Base-by-base conservation (phyloP, 169 alveolate species). In the Plasmodium malariae region DNA sequence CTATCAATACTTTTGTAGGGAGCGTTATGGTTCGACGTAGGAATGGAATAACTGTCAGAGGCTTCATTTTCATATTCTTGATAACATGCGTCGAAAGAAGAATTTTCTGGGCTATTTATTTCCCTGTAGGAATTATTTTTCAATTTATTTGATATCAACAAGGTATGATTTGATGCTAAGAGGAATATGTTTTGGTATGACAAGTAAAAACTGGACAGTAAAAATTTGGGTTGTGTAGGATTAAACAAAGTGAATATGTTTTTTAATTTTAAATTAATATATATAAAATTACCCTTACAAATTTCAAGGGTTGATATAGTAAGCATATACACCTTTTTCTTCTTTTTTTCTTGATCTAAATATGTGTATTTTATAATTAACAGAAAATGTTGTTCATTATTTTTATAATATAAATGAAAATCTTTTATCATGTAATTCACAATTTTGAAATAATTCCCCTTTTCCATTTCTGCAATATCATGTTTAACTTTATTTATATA, bases 211-310 rank as follows among this genome's bases (percentile, higher is more conserved):
- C 48, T 57, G 19, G 92, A 86, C 32, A 86, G 70, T 14, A 86
- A 28, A 49, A 86, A 49, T 12, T 86, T 69, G 3, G 26, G 32
- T 19, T 70, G 34, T 6, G 40, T 24, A 9, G 92, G 85, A 70
- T 71, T 57, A 59, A 86, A 86, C 68, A 86, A 86, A 3, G 92
- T 86, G 34, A 69, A 70, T 76, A 86, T 86, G 21, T 86, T 63
- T 43, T 69, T 86, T 63, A 86, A 60, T 14, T 57, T 48, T 6
- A 86, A 43, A 17, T 54, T 86, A 5, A 86, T 19, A 36, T 86
- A 86, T 2, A 70, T 70, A 43, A 70, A 86, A 6, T 45, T 70
- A 1, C 40, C 78, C 11, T 69, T 86, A 40, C 74, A 72, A 69
- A 86, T 86, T 43, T 86, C 62, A 28, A 86, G 21, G 3, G 92